Percentiles rank a stretch among this genome's conserved stretches.
These are phyloP conservation scores for Termitomyces sp. DNA, from an alignment of 768 basidiomycete species.

Conservation along the genomic window DNA sequence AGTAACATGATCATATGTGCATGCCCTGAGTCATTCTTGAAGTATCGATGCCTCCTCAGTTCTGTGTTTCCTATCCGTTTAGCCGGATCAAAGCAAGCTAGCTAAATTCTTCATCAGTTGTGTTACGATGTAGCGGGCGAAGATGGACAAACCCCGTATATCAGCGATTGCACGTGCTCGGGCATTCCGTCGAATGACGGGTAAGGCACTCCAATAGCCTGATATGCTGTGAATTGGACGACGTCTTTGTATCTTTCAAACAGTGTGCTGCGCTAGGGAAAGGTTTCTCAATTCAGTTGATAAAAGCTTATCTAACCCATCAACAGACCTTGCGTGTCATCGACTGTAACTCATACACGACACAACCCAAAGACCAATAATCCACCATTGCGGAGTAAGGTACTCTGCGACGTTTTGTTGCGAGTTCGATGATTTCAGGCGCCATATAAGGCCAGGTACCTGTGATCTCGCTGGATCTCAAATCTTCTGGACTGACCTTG, in stretches of 20 bases:
- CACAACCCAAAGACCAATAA: slow-evolving; percentile 3
- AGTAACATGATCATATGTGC: background rate
- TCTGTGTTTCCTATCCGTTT: background rate
- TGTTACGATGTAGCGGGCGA: background rate
- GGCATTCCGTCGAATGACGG: slow-evolving; percentile 1
- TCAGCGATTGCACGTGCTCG: background rate
- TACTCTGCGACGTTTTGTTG: background rate
- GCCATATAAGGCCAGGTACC: slow-evolving; percentile 6
- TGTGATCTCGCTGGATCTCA: background rate
- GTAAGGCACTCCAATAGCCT: background rate
- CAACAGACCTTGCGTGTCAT: background rate
- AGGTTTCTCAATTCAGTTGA: background rate
- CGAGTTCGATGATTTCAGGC: background rate
- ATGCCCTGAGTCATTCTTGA: background rate
- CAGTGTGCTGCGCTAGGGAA: background rate
- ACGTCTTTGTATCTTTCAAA: background rate
- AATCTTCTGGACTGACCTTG: background rate
- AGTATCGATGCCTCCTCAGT: background rate
- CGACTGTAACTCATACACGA: slow-evolving; percentile 2
- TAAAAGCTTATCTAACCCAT: background rate
- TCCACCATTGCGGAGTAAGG: background rate
- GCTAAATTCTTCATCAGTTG: background rate
- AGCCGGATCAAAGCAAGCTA: background rate
- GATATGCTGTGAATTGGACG: background rate
- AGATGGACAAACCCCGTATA: background rate